Conservation (phyloP, 1,284 basidiomycete genomes). For the Neolentinus lepideus region DNA sequence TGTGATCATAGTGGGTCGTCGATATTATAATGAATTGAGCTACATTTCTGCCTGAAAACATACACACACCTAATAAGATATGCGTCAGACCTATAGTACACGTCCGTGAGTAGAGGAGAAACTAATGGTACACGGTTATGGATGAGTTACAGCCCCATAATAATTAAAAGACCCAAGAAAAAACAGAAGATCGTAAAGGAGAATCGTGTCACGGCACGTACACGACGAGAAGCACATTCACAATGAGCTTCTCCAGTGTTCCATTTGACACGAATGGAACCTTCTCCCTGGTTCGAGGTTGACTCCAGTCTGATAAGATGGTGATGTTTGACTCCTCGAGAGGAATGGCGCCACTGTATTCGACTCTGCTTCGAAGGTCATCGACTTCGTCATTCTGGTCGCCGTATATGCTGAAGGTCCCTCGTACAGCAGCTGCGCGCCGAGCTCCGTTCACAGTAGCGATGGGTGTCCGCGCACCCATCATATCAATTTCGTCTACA, state of each 20-base stretch:
- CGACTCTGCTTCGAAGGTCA: constrained; percentile 45
- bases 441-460: constrained; percentile 24
- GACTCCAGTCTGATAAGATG: constrained; percentile 50
- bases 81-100: background rate
- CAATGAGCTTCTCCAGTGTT: constrained; percentile 63
- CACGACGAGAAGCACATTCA: constrained; percentile 64
- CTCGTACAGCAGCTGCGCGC: constrained; percentile 27
- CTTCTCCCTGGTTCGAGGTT: constrained; percentile 53
- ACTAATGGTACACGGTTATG: background rate
- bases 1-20: background rate
- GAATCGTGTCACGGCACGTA: constrained; percentile 44
- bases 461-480: constrained; percentile 25
- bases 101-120: too few species aligned
- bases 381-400: constrained; percentile 37
- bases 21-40: background rate
- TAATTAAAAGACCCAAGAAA: background rate
- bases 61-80: background rate
- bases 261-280: constrained; percentile 62
- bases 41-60: background rate
- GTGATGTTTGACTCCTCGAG: constrained; percentile 56
- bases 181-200: background rate
- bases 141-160: background rate
- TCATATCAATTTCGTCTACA: constrained; percentile 33
- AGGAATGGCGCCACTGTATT: constrained; percentile 60
- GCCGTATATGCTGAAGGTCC: constrained; percentile 35